These are phyloP conservation scores for Pichia nakasei DNA, from an alignment of 805 yeast genomes.

Conservation along the genomic window DNA sequence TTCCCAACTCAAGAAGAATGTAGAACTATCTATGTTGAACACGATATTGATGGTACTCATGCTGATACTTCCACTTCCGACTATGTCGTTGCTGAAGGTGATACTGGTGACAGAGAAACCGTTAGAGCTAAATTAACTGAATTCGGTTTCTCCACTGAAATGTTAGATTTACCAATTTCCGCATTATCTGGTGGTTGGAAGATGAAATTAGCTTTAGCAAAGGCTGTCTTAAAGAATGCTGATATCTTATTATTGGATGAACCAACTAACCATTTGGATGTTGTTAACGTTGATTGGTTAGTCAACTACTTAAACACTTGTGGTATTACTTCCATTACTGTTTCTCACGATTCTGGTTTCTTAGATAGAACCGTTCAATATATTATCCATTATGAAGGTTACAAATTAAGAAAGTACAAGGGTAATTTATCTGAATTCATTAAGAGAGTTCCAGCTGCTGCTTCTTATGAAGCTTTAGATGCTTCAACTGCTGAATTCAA, in stretches of 20 bases:
- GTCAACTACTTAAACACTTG: conserved; percentile 98
- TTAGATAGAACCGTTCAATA: conserved; percentile 94
- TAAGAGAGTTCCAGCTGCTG: conserved; percentile 97
- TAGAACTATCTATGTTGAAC: conserved; percentile 99
- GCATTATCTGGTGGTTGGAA: conserved; percentile 99
- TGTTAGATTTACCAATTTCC: conserved; percentile 89
- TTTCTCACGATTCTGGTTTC: conserved; percentile 99
- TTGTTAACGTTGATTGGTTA: conserved; percentile 99
- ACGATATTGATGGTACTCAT: conserved; percentile 97
- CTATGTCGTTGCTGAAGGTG: conserved; percentile 55
- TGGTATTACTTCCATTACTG: conserved; percentile 97
- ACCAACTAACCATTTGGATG: conserved; percentile 99
- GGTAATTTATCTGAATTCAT: conserved; percentile 99
- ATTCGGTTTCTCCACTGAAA: conserved; percentile 89
- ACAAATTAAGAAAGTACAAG: conserved; percentile 98
- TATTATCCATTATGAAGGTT: conserved; percentile 99
- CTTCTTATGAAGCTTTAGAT: conserved; percentile 97
- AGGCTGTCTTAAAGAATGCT: conserved; percentile 98
- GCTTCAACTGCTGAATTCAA: conserved; percentile 94
- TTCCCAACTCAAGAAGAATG: conserved; percentile 99
- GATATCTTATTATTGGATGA: conserved; percentile 96
- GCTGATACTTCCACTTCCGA: conserved; percentile 93
- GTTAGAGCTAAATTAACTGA: conserved; percentile 72
- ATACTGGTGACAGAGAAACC: conserved; percentile 67
- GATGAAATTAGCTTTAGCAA: conserved; percentile 98